Evolutionary conservation across 2,329 filamentous ascomycete genomes (phyloP).

Genomic region (Hirsutella thompsonii): DNA sequence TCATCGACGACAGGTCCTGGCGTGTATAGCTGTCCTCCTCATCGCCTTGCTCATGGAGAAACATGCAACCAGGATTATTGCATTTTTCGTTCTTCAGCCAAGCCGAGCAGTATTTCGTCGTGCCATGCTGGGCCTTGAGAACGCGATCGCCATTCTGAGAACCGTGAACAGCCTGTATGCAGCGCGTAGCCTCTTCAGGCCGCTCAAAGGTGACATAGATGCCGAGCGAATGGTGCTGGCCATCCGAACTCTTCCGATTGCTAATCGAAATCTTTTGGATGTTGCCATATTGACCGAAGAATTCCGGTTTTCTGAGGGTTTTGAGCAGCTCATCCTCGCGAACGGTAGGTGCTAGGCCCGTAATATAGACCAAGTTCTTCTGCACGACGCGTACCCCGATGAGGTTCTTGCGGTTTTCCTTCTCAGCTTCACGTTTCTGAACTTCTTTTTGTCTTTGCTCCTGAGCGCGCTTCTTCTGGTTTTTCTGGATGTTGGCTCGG

Average conservation of each 20-base stretch:
- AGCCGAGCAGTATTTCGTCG: slow-evolving; percentile 96
- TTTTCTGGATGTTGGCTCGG: slow-evolving; percentile 69
- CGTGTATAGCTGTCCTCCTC: slow-evolving; percentile 94
- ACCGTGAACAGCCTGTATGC: slow-evolving; percentile 85
- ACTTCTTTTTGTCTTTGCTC: slow-evolving; percentile 83
- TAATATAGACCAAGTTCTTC: slow-evolving; percentile 97
- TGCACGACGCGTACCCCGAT: slow-evolving; percentile 92
- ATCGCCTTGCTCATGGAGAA: slow-evolving; percentile 94
- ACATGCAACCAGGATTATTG: slow-evolving; percentile 94
- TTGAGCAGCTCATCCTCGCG: slow-evolving; percentile 86
- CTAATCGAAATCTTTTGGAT: slow-evolving; percentile 99
- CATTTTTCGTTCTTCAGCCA: slow-evolving; percentile 91
- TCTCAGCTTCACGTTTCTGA: slow-evolving; percentile 92
- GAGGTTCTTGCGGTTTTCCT: slow-evolving; percentile 88
- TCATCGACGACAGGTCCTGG: slow-evolving; percentile 89
- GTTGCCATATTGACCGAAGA: slow-evolving; percentile 96
- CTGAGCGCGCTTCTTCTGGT: slow-evolving; percentile 81
- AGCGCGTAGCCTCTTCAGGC: slow-evolving; percentile 79
- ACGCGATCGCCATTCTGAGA: slow-evolving; percentile 82
- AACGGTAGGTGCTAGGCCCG: slow-evolving; percentile 81
- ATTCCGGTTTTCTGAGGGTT: slow-evolving; percentile 79
- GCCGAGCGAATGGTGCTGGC: slow-evolving; percentile 75
- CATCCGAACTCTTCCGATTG: slow-evolving; percentile 70
- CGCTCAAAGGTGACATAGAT: slow-evolving; percentile 97
- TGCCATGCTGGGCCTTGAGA: slow-evolving; percentile 68